Evolutionary conservation across 2,329 filamentous ascomycete genomes (phyloP).

Genomic region (Parafenestella ontariensis): DNA sequence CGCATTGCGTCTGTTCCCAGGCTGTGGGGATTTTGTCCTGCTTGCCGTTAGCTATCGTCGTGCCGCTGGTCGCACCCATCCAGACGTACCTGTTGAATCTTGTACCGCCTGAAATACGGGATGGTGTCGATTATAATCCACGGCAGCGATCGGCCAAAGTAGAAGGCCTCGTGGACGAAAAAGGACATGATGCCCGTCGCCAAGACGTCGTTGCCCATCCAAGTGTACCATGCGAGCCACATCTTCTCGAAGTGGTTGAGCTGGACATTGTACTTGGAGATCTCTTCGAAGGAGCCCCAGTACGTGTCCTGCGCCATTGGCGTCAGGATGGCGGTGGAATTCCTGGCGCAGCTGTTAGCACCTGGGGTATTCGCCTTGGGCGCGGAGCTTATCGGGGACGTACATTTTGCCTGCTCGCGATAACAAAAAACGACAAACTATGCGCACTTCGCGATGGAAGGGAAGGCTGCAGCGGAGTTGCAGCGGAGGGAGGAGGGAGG

Average conservation of each 20-base stretch:
- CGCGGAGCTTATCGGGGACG: constrained; percentile 13
- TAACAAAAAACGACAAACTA: constrained; percentile 11
- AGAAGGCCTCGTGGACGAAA: constrained; percentile 89
- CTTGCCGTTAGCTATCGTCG: constrained; percentile 20
- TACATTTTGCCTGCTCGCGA: constrained; percentile 34
- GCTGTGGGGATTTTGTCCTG: constrained; percentile 87
- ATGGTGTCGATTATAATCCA: constrained; percentile 93
- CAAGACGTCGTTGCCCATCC: constrained; percentile 96
- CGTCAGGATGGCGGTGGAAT: constrained; percentile 44
- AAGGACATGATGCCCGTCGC: constrained; percentile 99
- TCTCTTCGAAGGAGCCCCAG: constrained; percentile 70
- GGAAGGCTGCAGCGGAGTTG: constrained; percentile 23
- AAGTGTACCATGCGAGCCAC: constrained; percentile 96
- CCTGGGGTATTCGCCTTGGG: constrained; percentile 7
- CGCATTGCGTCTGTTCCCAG: constrained; percentile 93
- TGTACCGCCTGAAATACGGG: constrained; percentile 88
- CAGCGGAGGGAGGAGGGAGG: neutral
- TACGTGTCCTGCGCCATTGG: constrained; percentile 62
- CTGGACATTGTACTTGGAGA: constrained; percentile 77
- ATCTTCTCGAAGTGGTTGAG: constrained; percentile 86
- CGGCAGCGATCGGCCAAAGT: constrained; percentile 89
- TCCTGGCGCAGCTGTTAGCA: constrained; percentile 40
- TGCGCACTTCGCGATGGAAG: constrained; percentile 7
- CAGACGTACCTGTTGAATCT: constrained; percentile 82
- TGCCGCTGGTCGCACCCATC: neutral